Evolutionary conservation across 148 eudicot species (phyloP).

Genomic region (Vaccinium corymbosum): DNA sequence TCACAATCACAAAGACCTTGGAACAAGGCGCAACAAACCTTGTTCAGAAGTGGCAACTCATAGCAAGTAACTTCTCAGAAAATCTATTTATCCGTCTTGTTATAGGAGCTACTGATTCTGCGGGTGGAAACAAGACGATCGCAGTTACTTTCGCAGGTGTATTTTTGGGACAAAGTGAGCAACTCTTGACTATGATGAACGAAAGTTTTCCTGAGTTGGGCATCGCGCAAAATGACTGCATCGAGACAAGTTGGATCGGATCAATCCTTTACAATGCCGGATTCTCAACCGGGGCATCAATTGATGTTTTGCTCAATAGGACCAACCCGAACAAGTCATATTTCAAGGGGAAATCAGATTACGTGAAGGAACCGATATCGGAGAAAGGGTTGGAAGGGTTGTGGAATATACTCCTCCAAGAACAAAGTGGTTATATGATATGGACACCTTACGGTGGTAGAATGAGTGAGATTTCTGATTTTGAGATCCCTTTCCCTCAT

Average conservation of each 20-base stretch:
- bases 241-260: constrained; percentile 36
- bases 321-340: constrained; percentile 27
- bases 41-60: neutral
- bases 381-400: constrained; percentile 27
- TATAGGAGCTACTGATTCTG: neutral
- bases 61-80: constrained; percentile 1
- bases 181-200: constrained; percentile 25
- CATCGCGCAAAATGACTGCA: constrained; percentile 22
- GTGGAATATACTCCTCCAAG: constrained; percentile 31
- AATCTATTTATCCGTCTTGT: neutral
- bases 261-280: constrained; percentile 24
- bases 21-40: constrained; percentile 9
- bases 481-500: constrained; percentile 37
- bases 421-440: constrained; percentile 20
- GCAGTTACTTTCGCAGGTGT: constrained; percentile 22
- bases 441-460: constrained; percentile 40
- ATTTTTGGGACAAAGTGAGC: constrained; percentile 27
- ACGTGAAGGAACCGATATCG: constrained; percentile 37
- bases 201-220: constrained; percentile 37
- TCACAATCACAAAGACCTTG: neutral
- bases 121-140: constrained; percentile 8
- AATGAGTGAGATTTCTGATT: constrained; percentile 28
- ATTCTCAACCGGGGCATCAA: constrained; percentile 24
- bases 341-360: constrained; percentile 2
- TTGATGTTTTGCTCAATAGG: constrained; percentile 19